phyloP scores from a whole-genome alignment of 176 grass and related monocot species.

The Triticum aestivum region DNA sequence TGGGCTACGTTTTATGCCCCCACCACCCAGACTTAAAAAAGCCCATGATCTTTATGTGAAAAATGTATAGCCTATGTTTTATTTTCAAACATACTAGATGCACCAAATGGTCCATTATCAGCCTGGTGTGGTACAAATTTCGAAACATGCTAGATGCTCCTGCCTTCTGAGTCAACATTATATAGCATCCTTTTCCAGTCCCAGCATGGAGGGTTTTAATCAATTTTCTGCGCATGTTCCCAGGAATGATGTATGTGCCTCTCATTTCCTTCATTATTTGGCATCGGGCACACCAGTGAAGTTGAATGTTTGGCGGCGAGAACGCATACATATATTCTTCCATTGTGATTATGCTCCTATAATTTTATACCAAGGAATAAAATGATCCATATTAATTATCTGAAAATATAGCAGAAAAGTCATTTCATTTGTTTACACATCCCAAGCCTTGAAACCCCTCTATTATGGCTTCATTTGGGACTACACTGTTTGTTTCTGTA shows the following conservation, averaged over 20 bases:
- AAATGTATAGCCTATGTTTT: neutral
- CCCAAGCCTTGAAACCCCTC: neutral
- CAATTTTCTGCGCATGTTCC: neutral
- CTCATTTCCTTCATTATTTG: neutral
- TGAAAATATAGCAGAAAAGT: neutral
- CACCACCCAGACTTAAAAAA: neutral
- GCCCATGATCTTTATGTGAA: neutral
- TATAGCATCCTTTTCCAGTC: neutral
- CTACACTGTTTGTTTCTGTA: neutral
- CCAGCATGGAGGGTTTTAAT: neutral
- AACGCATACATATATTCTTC: neutral
- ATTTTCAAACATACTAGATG: neutral
- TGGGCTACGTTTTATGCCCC: neutral
- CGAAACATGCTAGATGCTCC: neutral
- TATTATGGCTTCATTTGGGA: neutral
- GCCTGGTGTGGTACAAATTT: neutral
- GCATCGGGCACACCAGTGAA: neutral
- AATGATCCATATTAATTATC: neutral
- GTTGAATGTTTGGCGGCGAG: neutral
- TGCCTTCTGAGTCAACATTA: slow-evolving; percentile 10
- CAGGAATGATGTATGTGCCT: neutral
- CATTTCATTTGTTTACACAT: neutral
- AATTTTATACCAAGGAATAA: neutral
- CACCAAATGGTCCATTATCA: neutral
- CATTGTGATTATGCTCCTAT: neutral